Evolutionary conservation across 164 flowering plant species (phyloP), one percentile per base, ranked within the genome.

Genomic region (Tinospora cordifolia): DNA sequence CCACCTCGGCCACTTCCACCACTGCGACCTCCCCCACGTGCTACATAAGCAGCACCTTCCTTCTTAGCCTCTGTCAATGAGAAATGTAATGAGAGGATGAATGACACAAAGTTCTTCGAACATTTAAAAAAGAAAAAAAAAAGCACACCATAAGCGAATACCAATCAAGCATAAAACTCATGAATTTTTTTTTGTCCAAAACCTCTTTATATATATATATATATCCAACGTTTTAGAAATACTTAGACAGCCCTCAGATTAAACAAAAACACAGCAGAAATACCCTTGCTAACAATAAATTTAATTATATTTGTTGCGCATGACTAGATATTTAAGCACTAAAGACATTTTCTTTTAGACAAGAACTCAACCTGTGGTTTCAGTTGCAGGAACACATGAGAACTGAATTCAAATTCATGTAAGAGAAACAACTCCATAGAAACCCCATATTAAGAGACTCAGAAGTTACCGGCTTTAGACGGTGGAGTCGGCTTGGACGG

Each of bases 1-100:
- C 75, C 69, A 44, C 75, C 75, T 6, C 69, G 67, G 3, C 80
- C 80, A 26, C 72, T 75, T 39, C 68, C 68, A 67, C 65, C 63
- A n/a, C 72, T 64, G 40, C 69, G 21, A 51, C 59, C 59, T 0
- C 60, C 60, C 0, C 60, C 60, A 54, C 60, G 60, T 19, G 60
- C 24, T 22, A 54, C 25, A 54, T 21, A n/a, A 54, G 60, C 60
- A 7, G 24, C 25, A 1, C 9, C 24, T 6, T 54, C 60, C 60
- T 54, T 54, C 60, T 54, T 54, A n/a, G 60, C 24, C 24, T 54
- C 60, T 3, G 22, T 24, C 4, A 54, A 24, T 54, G 24, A 54
- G 60, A 44, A n/a, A 54, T 54, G 21, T n/a, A 19, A 19, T 54
- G 5, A 21, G 24, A 19, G 21, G 60, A 54, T 54, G 24, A 54